Percentiles rank a stretch among this genome's conserved stretches.
These are phyloP conservation scores for Stagonosporopsis rhizophila DNA, from an alignment of 2,329 filamentous ascomycete species.

Conservation along the genomic window DNA sequence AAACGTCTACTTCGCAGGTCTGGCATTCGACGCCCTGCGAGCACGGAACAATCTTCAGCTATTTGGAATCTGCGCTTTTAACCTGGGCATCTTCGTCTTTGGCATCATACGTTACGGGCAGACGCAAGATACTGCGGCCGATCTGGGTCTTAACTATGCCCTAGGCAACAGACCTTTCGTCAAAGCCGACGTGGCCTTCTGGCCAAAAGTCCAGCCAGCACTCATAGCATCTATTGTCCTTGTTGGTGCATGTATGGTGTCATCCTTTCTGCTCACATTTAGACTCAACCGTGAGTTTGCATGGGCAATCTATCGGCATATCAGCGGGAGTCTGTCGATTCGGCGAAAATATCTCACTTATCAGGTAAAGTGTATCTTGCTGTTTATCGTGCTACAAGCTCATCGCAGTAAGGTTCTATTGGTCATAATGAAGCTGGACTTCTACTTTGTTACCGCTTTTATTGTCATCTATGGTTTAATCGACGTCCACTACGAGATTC, in stretches of 20 bases:
- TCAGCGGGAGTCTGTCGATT: slow-evolving; percentile 18
- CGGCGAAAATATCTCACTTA: slow-evolving; percentile 21
- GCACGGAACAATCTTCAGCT: slow-evolving; percentile 37
- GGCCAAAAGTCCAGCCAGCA: slow-evolving; percentile 9
- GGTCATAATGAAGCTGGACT: slow-evolving; percentile 27
- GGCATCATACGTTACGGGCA: slow-evolving; percentile 32
- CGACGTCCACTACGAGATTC: slow-evolving; percentile 29
- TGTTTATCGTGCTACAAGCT: not conserved
- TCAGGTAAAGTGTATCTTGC: slow-evolving; percentile 6
- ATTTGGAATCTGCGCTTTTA: slow-evolving; percentile 28
- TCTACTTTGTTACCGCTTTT: slow-evolving; percentile 32
- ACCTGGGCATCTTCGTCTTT: slow-evolving; percentile 26
- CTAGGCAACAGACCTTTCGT: slow-evolving; percentile 19
- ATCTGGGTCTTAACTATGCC: not conserved
- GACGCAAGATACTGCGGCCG: not conserved
- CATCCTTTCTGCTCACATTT: slow-evolving; percentile 16
- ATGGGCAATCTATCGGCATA: slow-evolving; percentile 27
- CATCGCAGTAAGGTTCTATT: slow-evolving; percentile 20
- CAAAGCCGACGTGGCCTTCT: slow-evolving; percentile 20
- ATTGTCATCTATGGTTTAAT: slow-evolving; percentile 31
- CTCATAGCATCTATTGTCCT: slow-evolving; percentile 8
- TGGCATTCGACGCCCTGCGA: slow-evolving; percentile 34
- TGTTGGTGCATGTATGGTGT: slow-evolving; percentile 10
- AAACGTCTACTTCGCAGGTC: slow-evolving; percentile 26
- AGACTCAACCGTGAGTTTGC: slow-evolving; percentile 24